Percentiles rank a stretch among this genome's conserved stretches.
phyloP scores from a whole-genome alignment of 495 filamentous ascomycete species.

The Podospora didyma region DNA sequence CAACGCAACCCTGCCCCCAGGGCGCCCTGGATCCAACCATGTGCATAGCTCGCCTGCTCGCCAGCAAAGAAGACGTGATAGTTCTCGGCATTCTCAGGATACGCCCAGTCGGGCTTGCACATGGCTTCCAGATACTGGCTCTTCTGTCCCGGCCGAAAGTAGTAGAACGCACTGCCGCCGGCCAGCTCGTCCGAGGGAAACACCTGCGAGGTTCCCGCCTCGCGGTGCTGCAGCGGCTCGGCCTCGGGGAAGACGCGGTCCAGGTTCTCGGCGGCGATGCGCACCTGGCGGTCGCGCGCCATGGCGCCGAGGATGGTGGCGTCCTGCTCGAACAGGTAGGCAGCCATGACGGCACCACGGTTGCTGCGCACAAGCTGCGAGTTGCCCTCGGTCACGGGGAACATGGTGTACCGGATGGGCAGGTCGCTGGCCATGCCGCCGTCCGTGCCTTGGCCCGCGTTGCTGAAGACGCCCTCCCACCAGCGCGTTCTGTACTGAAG shows the following conservation, averaged over 20 bases:
- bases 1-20: constrained; percentile 1
- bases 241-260: neutral
- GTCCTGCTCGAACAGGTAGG: constrained; percentile 12
- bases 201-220: neutral
- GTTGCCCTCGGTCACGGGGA: neutral
- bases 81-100: neutral
- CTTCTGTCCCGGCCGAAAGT: neutral
- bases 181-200: neutral
- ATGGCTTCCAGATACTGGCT: neutral
- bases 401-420: neutral
- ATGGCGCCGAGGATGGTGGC: constrained; percentile 11
- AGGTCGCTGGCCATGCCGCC: neutral
- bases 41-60: neutral
- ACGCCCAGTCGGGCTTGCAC: neutral
- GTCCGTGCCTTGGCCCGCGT: neutral
- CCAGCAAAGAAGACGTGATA: constrained; percentile 1
- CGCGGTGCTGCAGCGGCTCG: neutral
- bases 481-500: neutral
- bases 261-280: neutral
- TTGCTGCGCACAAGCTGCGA: neutral
- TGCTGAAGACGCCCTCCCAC: neutral
- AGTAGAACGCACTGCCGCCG: neutral
- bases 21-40: constrained; percentile 3
- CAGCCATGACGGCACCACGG: constrained; percentile 8
- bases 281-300: neutral